Conservation (phyloP, 305 asterid species). For the Rubia tinctorum region DNA sequence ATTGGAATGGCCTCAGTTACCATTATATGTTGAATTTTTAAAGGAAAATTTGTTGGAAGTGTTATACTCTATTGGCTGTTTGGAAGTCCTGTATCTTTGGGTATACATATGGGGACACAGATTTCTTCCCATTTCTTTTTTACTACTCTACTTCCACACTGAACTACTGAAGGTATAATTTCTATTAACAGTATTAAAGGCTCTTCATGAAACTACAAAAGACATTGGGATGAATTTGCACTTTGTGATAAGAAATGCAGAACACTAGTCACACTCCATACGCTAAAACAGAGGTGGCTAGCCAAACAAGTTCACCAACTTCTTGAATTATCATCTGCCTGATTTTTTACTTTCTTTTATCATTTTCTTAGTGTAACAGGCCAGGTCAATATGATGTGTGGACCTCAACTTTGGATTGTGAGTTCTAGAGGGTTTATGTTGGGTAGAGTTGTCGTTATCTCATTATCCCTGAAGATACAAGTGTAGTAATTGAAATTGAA, state of each 20-base stretch:
- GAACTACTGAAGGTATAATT: neutral
- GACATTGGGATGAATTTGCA: neutral
- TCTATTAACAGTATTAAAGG: neutral
- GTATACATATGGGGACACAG: neutral
- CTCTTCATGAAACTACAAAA: neutral
- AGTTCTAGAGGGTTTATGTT: neutral
- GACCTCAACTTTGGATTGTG: neutral
- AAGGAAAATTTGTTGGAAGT: neutral
- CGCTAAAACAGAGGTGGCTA: neutral
- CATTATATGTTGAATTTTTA: neutral
- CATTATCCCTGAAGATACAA: neutral
- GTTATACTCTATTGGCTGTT: neutral
- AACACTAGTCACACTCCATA: neutral
- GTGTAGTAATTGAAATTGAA: neutral
- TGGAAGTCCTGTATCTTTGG: neutral
- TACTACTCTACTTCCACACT: neutral
- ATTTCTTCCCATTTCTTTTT: neutral
- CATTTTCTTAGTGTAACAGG: neutral
- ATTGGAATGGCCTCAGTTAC: constrained; percentile 1
- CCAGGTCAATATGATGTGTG: neutral
- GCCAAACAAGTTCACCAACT: neutral
- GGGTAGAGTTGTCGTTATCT: neutral
- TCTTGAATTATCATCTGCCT: neutral
- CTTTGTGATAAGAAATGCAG: constrained; percentile 2
- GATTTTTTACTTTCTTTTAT: neutral